These are phyloP conservation scores for Pisolithus thermaeus DNA, from an alignment of 1,284 basidiomycete species.

Conservation along the genomic window DNA sequence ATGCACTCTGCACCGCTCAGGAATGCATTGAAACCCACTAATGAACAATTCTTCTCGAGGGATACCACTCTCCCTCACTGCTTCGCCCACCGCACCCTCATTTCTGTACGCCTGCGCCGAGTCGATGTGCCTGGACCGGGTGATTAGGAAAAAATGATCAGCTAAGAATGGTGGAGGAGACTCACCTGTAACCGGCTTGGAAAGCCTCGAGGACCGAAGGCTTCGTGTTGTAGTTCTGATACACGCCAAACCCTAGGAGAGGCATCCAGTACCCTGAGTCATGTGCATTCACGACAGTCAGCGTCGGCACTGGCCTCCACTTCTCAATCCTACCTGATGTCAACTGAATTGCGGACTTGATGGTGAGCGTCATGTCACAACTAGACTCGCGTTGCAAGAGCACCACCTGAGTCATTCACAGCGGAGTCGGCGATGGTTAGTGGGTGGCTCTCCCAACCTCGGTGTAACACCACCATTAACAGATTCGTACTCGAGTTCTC, in stretches of 20 bases:
- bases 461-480: too few species aligned
- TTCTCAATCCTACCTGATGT: constrained; percentile 31
- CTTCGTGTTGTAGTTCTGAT: constrained; percentile 58
- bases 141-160: neutral
- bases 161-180: neutral
- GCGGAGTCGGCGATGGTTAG: neutral
- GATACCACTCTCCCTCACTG: constrained; percentile 49
- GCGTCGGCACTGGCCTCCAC: neutral
- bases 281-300: constrained; percentile 1
- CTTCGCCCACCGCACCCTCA: constrained; percentile 59
- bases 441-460: too few species aligned
- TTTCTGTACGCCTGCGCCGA: constrained; percentile 73
- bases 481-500: too few species aligned
- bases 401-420: neutral
- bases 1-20: neutral
- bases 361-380: constrained; percentile 20
- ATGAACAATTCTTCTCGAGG: constrained; percentile 58
- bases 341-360: constrained; percentile 30
- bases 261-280: constrained; percentile 56
- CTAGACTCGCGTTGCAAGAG: neutral
- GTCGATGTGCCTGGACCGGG: constrained; percentile 52
- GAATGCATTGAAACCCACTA: constrained; percentile 40
- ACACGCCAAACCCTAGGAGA: constrained; percentile 79
- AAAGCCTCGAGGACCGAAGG: constrained; percentile 65
- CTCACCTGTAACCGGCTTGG: constrained; percentile 68